Evolutionary conservation across 2,329 filamentous ascomycete species (phyloP), one percentile per base, ranked within the genome.

Genomic region (Thelonectria blattea): DNA sequence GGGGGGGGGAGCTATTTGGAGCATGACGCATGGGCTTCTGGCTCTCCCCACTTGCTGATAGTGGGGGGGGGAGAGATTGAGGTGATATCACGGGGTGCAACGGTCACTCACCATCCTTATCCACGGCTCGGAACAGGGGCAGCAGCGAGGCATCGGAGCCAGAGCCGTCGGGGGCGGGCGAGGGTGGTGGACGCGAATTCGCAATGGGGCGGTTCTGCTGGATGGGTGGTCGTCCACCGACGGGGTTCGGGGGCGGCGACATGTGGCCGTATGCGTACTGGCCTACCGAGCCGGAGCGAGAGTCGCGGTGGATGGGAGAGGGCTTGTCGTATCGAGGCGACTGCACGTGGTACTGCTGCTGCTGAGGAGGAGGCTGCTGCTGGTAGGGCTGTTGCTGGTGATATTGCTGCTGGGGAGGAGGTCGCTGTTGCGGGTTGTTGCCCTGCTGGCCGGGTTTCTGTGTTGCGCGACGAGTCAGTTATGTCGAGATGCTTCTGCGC

Each of bases 51-150:
- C 52, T 51, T 42, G 34, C 22, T 32, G 39, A 39, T 45, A 24
- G 54, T 37, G 54, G 41, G 48, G 41, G n/a, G n/a, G n/a, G n/a
- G n/a, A n/a, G 27, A 8, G 32, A 18, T 32, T 15, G 52, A 43
- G 17, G 15, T 15, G 8, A 27, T 14, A 18, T 24, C 42, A 27
- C 15, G 22, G 14, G 27, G 39, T 7, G 14, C 15, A 37, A 11
- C 17, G 37, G n/a, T 10, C n/a, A 77, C 80, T 68, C 79, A 91
- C 91, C 84, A 76, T 92, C 85, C 73, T 92, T 93, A 78, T 99
- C 96, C 14, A 97, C 94, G 1, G 93, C 92, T 62, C 91, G 85
- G 79, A 98, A 99, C 24, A 98, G 82, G 4, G 91, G 91, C 74
- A 92, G 87, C 17, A 99, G 83, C 1, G 88, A 84, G 49, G 80